These are phyloP conservation scores for Schrenkiella parvula DNA, from an alignment of 345 rosid genomes.

Conservation along the genomic window DNA sequence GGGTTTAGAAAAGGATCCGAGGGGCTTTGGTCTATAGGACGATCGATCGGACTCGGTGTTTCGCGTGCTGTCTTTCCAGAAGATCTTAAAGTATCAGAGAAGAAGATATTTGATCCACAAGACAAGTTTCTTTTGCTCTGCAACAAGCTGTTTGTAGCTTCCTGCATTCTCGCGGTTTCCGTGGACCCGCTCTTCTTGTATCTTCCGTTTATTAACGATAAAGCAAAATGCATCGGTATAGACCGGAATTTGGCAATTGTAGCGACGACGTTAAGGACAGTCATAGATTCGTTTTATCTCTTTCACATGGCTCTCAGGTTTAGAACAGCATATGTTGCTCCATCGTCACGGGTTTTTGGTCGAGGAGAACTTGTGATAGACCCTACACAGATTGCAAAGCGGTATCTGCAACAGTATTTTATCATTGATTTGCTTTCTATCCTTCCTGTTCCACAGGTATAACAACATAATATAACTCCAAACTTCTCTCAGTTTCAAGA, in stretches of 20 bases:
- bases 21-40: constrained; percentile 93
- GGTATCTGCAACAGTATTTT: constrained; percentile 72
- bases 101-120: constrained; percentile 92
- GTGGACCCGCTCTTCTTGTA: constrained; percentile 91
- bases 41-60: constrained; percentile 88
- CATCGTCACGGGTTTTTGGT: constrained; percentile 95
- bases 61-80: constrained; percentile 93
- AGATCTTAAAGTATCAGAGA: constrained; percentile 86
- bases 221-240: constrained; percentile 57
- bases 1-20: constrained; percentile 88
- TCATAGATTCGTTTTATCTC: constrained; percentile 82
- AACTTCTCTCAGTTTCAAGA: background rate
- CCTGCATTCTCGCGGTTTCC: constrained; percentile 82
- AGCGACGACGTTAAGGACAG: constrained; percentile 69
- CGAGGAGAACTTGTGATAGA: constrained; percentile 95
- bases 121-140: constrained; percentile 81
- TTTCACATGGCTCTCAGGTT: constrained; percentile 85
- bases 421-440: constrained; percentile 80
- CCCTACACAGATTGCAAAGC: constrained; percentile 80
- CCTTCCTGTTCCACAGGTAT: constrained; percentile 95
- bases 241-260: constrained; percentile 70
- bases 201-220: constrained; percentile 69
- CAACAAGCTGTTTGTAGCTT: constrained; percentile 66
- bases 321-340: constrained; percentile 96
- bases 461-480: background rate